Percentiles rank a stretch among this genome's conserved stretches.
Conservation (phyloP, 768 basidiomycete species). For the Zangia roseola region DNA sequence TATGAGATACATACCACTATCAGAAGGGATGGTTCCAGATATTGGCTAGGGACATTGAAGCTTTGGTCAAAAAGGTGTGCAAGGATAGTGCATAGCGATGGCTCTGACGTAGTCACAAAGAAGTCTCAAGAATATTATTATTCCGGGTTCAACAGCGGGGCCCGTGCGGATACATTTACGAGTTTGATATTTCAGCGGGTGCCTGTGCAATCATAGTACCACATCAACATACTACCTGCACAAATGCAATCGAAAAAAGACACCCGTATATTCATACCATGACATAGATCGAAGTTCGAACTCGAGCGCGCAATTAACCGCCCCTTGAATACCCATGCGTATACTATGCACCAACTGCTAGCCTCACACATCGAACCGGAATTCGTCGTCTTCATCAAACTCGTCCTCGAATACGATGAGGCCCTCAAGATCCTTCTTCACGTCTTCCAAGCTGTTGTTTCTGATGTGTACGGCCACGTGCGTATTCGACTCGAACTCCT, state of each 20-base stretch:
- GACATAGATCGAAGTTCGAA: constrained; percentile 13
- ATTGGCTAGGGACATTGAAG: too few relatives aligned
- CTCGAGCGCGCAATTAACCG: not conserved
- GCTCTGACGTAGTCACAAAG: too few relatives aligned
- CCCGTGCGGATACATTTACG: not conserved
- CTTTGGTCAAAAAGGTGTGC: too few relatives aligned
- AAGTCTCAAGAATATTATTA: too few relatives aligned
- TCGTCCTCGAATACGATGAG: constrained; percentile 29
- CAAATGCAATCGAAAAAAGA: constrained; percentile 11
- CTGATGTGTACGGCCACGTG: constrained; percentile 17
- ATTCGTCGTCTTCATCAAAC: constrained; percentile 29
- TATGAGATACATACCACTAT: too few relatives aligned
- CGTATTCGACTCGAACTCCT: constrained; percentile 20
- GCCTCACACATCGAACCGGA: constrained; percentile 27
- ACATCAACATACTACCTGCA: constrained; percentile 8
- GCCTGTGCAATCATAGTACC: constrained; percentile 8
- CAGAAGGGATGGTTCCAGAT: too few relatives aligned
- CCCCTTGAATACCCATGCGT: not conserved
- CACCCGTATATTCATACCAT: constrained; percentile 7
- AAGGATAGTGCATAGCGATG: too few relatives aligned
- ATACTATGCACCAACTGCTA: not conserved
- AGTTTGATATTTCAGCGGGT: not conserved
- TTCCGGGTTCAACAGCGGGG: too few relatives aligned
- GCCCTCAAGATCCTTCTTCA: constrained; percentile 32
- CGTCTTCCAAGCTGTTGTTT: constrained; percentile 27